Conservation (phyloP, 495 filamentous ascomycete species). For the Oidiodendron maius region DNA sequence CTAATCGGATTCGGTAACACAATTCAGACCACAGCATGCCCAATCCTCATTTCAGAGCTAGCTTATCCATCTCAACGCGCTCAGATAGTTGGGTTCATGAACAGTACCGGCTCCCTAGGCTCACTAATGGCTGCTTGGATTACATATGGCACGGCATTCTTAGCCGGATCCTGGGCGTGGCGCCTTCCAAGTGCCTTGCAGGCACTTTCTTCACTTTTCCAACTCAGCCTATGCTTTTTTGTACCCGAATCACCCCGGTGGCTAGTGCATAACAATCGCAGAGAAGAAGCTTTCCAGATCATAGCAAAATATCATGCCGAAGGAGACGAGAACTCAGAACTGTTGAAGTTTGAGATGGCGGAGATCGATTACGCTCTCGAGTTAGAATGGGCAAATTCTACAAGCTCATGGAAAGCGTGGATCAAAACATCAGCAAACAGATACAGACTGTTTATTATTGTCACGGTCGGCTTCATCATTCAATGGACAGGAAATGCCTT, state of each 20-base stretch:
- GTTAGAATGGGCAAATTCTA: neutral
- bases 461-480: slow-evolving; percentile 30
- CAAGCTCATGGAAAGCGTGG: slow-evolving; percentile 6
- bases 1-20: slow-evolving; percentile 41
- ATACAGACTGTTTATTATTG: slow-evolving; percentile 23
- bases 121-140: slow-evolving; percentile 36
- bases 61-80: slow-evolving; percentile 48
- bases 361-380: slow-evolving; percentile 5
- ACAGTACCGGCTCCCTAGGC: slow-evolving; percentile 51
- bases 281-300: slow-evolving; percentile 59
- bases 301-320: slow-evolving; percentile 30
- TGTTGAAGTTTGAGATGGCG: slow-evolving; percentile 4
- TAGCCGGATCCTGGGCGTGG: slow-evolving; percentile 9
- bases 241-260: slow-evolving; percentile 74
- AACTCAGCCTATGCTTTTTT: slow-evolving; percentile 26
- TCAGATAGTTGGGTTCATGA: slow-evolving; percentile 60
- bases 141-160: slow-evolving; percentile 2
- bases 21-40: slow-evolving; percentile 50
- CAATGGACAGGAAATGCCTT: slow-evolving; percentile 34
- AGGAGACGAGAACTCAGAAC: slow-evolving; percentile 4
- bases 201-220: slow-evolving; percentile 5
- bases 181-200: slow-evolving; percentile 10
- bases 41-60: slow-evolving; percentile 46
- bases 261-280: slow-evolving; percentile 58
- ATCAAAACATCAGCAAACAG: slow-evolving; percentile 3